A percentile compares a stretch with the other conserved stretches of the same genome.
phyloP scores from a whole-genome alignment of 225 moss, liverwort and hornwort genomes.

The Polytrichum commune region DNA sequence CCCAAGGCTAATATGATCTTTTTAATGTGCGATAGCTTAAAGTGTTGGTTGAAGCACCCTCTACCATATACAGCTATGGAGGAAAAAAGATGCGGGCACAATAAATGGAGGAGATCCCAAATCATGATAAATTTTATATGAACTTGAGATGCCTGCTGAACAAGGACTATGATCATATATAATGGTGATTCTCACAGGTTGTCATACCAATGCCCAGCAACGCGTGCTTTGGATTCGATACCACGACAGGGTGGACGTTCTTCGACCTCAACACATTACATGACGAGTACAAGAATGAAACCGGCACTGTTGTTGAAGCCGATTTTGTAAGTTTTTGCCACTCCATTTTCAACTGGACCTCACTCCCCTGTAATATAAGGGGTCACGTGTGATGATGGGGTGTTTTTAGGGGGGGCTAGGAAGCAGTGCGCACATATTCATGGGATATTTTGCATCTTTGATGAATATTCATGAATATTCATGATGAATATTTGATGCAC shows the following conservation, averaged over 20 bases:
- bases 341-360: neutral
- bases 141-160: too few species aligned
- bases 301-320: constrained; percentile 97
- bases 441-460: too few species aligned
- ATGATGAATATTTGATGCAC: too few species aligned
- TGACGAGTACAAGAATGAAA: constrained; percentile 90
- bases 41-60: too few species aligned
- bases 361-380: too few species aligned
- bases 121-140: neutral
- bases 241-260: constrained; percentile 97
- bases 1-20: too few species aligned
- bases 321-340: constrained; percentile 71
- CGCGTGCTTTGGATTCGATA: constrained; percentile 95
- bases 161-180: neutral
- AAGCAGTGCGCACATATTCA: too few species aligned
- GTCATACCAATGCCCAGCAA: constrained; percentile 88
- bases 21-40: too few species aligned
- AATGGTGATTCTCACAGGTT: constrained; percentile 36
- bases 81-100: neutral
- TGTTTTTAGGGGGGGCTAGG: too few species aligned
- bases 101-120: neutral
- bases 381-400: too few species aligned
- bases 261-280: constrained; percentile 86
- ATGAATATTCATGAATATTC: too few species aligned
- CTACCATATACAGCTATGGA: neutral